phyloP scores from a whole-genome alignment of 2,329 filamentous ascomycete genomes.

The Fusarium secorum region DNA sequence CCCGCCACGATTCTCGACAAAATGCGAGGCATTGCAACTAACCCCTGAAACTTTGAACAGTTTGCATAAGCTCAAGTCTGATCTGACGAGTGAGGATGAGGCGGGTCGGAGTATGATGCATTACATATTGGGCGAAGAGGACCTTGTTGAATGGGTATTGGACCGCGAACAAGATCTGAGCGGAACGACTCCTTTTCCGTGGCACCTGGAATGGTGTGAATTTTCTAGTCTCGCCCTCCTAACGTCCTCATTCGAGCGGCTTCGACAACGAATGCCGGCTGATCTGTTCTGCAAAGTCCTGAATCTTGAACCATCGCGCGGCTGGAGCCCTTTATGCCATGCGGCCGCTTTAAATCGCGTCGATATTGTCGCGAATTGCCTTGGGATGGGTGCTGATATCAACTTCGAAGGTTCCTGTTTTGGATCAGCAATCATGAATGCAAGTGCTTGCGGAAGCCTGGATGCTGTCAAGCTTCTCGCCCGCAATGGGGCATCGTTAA shows the following conservation, averaged over 20 bases:
- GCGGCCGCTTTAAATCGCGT: neutral
- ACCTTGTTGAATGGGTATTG: neutral
- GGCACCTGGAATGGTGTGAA: neutral
- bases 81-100: neutral
- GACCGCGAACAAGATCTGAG: accelerated
- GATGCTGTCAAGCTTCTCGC: neutral
- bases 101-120: conserved; percentile 5
- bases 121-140: neutral
- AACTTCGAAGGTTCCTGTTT: conserved; percentile 11
- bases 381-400: neutral
- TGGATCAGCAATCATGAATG: conserved; percentile 15
- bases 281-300: neutral
- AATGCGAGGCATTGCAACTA: accelerated
- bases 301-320: conserved; percentile 11
- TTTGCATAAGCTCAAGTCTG: accelerated
- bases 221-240: neutral
- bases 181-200: neutral
- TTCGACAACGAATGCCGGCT: neutral
- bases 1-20: neutral
- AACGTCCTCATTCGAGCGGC: neutral
- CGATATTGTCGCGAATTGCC: conserved; percentile 1
- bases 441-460: conserved; percentile 5
- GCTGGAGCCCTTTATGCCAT: conserved; percentile 19
- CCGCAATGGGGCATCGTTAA: neutral
- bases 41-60: neutral